These are phyloP conservation scores for Suillus subaureus DNA, from an alignment of 768 basidiomycete species.

Conservation along the genomic window DNA sequence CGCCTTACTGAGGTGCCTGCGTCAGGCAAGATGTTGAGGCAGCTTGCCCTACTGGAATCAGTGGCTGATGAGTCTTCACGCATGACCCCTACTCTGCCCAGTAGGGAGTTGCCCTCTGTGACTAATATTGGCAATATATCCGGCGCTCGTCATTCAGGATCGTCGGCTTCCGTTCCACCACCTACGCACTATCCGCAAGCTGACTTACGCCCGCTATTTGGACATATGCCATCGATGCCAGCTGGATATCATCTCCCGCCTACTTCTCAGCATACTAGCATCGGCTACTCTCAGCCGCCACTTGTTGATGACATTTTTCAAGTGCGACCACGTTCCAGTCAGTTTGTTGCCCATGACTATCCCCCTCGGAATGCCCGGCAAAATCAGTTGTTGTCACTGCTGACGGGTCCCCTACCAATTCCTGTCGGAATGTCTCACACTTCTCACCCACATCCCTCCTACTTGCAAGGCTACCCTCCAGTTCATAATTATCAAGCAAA, in stretches of 20 bases:
- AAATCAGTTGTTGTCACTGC: slow-evolving; percentile 18
- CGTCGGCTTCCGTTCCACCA: slow-evolving; percentile 33
- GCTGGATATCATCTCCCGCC: slow-evolving; percentile 12
- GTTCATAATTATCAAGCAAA: slow-evolving; percentile 15
- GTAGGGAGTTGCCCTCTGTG: slow-evolving; percentile 25
- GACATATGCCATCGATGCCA: slow-evolving; percentile 24
- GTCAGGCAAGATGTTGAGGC: slow-evolving; percentile 66
- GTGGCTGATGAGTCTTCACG: slow-evolving; percentile 75
- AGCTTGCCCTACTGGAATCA: slow-evolving; percentile 68
- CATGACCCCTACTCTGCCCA: slow-evolving; percentile 47
- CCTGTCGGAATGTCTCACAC: slow-evolving; percentile 13
- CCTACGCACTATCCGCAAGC: slow-evolving; percentile 19
- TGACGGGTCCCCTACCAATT: slow-evolving; percentile 9
- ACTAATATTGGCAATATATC: slow-evolving; percentile 8
- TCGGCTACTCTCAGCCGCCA: slow-evolving; percentile 9
- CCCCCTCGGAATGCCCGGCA: slow-evolving; percentile 16
- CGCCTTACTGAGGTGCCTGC: slow-evolving; percentile 54
- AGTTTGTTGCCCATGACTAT: slow-evolving; percentile 37
- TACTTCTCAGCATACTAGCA: slow-evolving; percentile 11
- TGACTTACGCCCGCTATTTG: slow-evolving; percentile 37
- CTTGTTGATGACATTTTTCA: slow-evolving; percentile 36
- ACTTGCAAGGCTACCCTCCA: slow-evolving; percentile 23
- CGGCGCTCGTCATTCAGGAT: slow-evolving; percentile 15
- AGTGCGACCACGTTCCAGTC: slow-evolving; percentile 50
- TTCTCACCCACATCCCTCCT: slow-evolving; percentile 19